Evolutionary conservation across 495 filamentous ascomycete species (phyloP).

Genomic region (Geoglossum glabrum): DNA sequence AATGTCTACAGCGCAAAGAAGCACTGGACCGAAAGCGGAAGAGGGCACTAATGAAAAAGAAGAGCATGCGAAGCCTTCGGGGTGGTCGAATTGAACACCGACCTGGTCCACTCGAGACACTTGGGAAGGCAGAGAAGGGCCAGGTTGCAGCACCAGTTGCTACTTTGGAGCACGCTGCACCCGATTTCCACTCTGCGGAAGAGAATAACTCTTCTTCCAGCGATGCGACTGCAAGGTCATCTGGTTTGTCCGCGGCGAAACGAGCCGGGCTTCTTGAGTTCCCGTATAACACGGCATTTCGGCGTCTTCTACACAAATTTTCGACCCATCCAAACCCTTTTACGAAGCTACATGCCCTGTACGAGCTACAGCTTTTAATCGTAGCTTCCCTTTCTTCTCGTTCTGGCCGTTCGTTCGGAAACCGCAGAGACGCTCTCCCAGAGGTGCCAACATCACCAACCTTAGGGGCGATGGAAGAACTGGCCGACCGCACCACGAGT

Average conservation of each 20-base stretch:
- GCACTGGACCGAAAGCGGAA: slow-evolving; percentile 32
- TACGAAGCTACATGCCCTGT: slow-evolving; percentile 64
- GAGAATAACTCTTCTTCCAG: slow-evolving; percentile 22
- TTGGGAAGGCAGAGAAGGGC: slow-evolving; percentile 22
- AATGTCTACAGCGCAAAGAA: slow-evolving; percentile 58
- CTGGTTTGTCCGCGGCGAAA: slow-evolving; percentile 17
- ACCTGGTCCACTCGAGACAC: slow-evolving; percentile 16
- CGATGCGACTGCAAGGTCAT: slow-evolving; percentile 21
- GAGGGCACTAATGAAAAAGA: slow-evolving; percentile 36
- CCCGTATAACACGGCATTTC: slow-evolving; percentile 41
- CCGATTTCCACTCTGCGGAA: slow-evolving; percentile 20
- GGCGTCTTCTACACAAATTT: slow-evolving; percentile 63
- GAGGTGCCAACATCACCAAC: slow-evolving; percentile 18
- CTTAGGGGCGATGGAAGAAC: slow-evolving; percentile 14
- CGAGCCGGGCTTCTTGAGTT: slow-evolving; percentile 19
- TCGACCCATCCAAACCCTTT: slow-evolving; percentile 79
- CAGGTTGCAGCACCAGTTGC: slow-evolving; percentile 26
- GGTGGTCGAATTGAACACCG: slow-evolving; percentile 12
- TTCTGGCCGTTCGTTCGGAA: slow-evolving; percentile 11
- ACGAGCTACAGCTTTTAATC: slow-evolving; percentile 65
- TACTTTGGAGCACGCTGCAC: slow-evolving; percentile 23
- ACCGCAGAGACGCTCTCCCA: slow-evolving; percentile 14
- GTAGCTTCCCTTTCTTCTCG: slow-evolving; percentile 47
- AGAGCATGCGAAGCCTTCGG: slow-evolving; percentile 29
- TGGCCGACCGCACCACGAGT: slow-evolving; percentile 15